Base-by-base conservation (phyloP, 805 yeast species). In the Saccharomyces paradoxus region DNA sequence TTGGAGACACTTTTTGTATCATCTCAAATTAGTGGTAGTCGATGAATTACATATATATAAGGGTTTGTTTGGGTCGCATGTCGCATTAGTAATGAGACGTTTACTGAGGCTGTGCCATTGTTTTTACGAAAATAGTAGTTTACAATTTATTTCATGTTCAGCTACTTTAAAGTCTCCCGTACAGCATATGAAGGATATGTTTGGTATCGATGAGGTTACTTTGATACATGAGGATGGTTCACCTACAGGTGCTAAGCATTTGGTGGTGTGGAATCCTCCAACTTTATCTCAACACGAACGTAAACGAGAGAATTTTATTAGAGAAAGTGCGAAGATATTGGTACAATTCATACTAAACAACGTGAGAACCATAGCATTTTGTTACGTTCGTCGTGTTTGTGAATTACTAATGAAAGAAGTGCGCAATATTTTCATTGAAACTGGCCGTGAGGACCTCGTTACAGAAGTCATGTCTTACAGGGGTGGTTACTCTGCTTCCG, bases 41-140 rank as follows among this genome's bases (percentile, higher is more conserved):
- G 89, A 87, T 64, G 94, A 87, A 65, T 73, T 94, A 51, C 99
- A 94, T 69, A 83, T 86, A 53, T 94, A 94, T 68, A 83, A 81
- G 58, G 97, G 97, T 0, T 75, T 89, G 0, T 94, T 94, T 74
- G 99, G 99, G 0, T 82, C 96, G 0, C 94, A 94, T 70, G 97
- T 92, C 1, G 85, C 96, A 2, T 75, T 86, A 49, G 85, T 94
- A 0, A 81, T 94, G 84, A 76, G 96, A 56, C 70, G 99, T 50
- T 70, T 94, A 30, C 74, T 87, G 49, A 71, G 99, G 51, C 64
- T 92, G 0, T 63, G 68, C 47, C 48, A 50, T 5, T 61, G 62
- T 28, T 64, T 61, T 46, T 69, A 69, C 52, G 56, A 62, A 26
- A 84, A 85, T 57, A 58, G 69, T n/a, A 57, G 72, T 1, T 62